Conservation (phyloP, 2,329 filamentous ascomycete genomes). For the Sporothrix schenckii region DNA sequence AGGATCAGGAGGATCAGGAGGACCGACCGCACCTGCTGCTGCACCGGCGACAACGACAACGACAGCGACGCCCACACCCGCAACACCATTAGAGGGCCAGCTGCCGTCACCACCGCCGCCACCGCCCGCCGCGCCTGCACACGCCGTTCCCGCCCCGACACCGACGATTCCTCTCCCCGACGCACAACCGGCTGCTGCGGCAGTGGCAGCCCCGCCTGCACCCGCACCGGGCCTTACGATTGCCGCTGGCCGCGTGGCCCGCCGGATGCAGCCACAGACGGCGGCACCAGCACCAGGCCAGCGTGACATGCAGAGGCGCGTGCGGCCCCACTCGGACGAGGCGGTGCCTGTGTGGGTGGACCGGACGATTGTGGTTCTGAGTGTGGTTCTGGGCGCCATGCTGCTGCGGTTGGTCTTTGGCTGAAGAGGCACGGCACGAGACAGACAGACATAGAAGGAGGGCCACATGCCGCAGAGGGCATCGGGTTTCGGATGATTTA, state of each 20-base stretch:
- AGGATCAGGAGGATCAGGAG: background rate
- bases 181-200: background rate
- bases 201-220: conserved; percentile 37
- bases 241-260: background rate
- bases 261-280: background rate
- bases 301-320: conserved; percentile 3
- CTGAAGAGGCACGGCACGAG: background rate
- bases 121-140: conserved; percentile 31
- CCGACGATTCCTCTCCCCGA: conserved; percentile 15
- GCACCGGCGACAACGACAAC: background rate
- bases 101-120: conserved; percentile 10
- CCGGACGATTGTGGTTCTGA: conserved; percentile 72
- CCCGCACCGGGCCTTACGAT: conserved; percentile 38
- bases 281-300: conserved; percentile 40
- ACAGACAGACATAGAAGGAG: no score
- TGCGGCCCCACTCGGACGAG: conserved; percentile 43
- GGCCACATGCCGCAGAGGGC: no score
- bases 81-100: background rate
- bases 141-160: conserved; percentile 24
- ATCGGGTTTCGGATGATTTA: background rate
- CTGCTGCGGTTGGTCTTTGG: conserved; percentile 53
- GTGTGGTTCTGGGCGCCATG: conserved; percentile 71
- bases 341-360: conserved; percentile 76
- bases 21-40: background rate
- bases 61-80: background rate